A percentile compares a stretch with the other conserved stretches of the same genome.
These are phyloP conservation scores for Pisolithus sp. DNA, from an alignment of 768 basidiomycete species.

Conservation along the genomic window DNA sequence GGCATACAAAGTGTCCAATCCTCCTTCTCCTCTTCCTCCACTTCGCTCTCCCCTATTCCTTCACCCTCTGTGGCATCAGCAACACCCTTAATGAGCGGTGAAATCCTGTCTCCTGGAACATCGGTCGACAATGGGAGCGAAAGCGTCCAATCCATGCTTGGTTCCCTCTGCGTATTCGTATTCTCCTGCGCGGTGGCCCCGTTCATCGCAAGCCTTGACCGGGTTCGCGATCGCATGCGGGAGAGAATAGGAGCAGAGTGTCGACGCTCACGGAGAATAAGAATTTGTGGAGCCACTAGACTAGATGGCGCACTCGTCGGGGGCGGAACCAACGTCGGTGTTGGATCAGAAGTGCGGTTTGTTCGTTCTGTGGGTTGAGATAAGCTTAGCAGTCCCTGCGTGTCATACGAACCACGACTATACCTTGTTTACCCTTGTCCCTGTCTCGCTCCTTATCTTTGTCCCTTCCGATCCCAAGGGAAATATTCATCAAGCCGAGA, in stretches of 20 bases:
- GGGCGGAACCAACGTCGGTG: constrained; percentile 1
- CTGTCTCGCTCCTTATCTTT: not conserved
- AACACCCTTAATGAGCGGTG: not conserved
- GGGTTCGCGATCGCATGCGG: not conserved
- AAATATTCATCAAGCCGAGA: not conserved
- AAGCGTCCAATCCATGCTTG: constrained; percentile 22
- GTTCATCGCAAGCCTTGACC: not conserved
- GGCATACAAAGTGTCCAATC: constrained; percentile 31
- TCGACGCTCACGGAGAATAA: constrained; percentile 24
- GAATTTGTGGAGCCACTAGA: constrained; percentile 9
- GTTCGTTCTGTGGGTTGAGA: not conserved
- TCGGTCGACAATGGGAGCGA: constrained; percentile 27
- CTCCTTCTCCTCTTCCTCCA: constrained; percentile 13
- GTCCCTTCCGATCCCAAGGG: not conserved
- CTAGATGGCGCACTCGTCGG: not conserved
- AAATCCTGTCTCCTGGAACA: constrained; percentile 18
- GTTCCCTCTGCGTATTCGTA: not conserved
- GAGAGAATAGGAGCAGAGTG: constrained; percentile 25
- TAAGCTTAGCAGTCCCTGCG: not conserved
- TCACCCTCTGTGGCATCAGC: not conserved
- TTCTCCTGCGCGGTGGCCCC: not conserved
- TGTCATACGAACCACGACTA: not conserved
- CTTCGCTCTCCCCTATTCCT: not conserved
- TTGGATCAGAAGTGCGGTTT: not conserved
- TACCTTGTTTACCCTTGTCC: not conserved